Conservation (phyloP, 176 grass and related monocot genomes). For the Lolium rigidum region DNA sequence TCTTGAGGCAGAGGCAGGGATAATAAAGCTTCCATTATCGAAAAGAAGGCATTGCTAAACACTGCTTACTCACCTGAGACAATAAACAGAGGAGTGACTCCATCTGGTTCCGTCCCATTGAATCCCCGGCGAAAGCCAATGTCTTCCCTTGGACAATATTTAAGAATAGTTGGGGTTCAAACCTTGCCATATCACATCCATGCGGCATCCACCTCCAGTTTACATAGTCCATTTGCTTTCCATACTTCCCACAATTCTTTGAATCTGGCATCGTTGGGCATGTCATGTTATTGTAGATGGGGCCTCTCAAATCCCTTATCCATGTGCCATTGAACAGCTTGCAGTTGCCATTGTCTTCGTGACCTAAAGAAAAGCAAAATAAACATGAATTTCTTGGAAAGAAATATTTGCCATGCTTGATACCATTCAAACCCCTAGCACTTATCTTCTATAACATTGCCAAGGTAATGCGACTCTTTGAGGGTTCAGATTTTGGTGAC, state of each 20-base stretch:
- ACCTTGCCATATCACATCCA: constrained; percentile 57
- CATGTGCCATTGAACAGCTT: constrained; percentile 64
- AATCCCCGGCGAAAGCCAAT: constrained; percentile 70
- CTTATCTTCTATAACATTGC: not conserved
- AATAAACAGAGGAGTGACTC: constrained; percentile 74
- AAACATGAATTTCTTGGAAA: constrained; percentile 20
- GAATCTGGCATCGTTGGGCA: constrained; percentile 55
- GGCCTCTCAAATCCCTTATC: constrained; percentile 48
- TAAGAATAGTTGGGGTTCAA: constrained; percentile 59
- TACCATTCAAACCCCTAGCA: not conserved
- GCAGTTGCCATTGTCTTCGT: constrained; percentile 30
- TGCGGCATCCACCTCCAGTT: constrained; percentile 70
- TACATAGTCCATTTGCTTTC: constrained; percentile 62
- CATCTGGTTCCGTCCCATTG: constrained; percentile 73
- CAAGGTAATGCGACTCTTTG: not conserved
- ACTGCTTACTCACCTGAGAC: constrained; percentile 45
- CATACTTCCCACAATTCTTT: constrained; percentile 67
- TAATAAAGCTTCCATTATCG: not conserved
- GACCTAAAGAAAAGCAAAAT: constrained; percentile 20
- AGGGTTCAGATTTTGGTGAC: not conserved
- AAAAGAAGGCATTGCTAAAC: not conserved
- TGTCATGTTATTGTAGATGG: constrained; percentile 56
- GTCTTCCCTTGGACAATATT: constrained; percentile 52
- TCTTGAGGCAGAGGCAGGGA: not conserved
- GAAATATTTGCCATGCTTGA: not conserved